Evolutionary conservation across 2,329 filamentous ascomycete species (phyloP), one percentile per base, ranked within the genome.

Genomic region (Dactylonectria macrodidyma): DNA sequence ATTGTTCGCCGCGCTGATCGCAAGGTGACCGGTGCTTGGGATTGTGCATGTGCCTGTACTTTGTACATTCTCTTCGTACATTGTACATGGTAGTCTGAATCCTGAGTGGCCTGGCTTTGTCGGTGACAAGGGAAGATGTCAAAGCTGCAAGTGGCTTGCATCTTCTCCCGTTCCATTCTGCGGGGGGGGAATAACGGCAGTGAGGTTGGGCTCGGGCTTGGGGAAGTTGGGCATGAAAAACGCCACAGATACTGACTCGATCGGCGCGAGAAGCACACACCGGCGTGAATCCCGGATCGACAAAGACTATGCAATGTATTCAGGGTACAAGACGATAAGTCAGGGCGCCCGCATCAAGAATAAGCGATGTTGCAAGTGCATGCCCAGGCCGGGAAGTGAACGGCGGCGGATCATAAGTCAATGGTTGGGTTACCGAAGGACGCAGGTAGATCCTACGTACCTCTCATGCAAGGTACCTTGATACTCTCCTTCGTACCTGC

Each of bases 141-240:
- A 19, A 36, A 12, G 22, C 12, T 19, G 26, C 24, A 19, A 38
- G 44, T n/a, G 58, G 41, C 50, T 50, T 61, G 19, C 38, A n/a
- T 11, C 34, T 30, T 5, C 26, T 30, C 26, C 26, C 26, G 4
- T 30, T 30, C 26, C 7, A 11, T 50, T 41, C 16, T 70, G 67
- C 65, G 69, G 69, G 67, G 57, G 63, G 26, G 1, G 19, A 19
- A 19, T 19, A 7, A 30, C 66, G 50, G 47, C 50, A 33, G 24
- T 68, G 64, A 38, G 58, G 47, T 69, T 62, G 55, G 60, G 55
- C 48, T 66, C 58, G 60, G 63, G 38, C 22, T 69, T 65, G 71
- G 69, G 62, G 71, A 70, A 55, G 65, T 75, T 72, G 67, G 73
- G 73, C 71, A 75, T 38, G 19, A 71, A 76, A 76, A 50, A 48